Evolutionary conservation across 805 yeast genomes (phyloP).

Genomic region (Yarrowia sp.): DNA sequence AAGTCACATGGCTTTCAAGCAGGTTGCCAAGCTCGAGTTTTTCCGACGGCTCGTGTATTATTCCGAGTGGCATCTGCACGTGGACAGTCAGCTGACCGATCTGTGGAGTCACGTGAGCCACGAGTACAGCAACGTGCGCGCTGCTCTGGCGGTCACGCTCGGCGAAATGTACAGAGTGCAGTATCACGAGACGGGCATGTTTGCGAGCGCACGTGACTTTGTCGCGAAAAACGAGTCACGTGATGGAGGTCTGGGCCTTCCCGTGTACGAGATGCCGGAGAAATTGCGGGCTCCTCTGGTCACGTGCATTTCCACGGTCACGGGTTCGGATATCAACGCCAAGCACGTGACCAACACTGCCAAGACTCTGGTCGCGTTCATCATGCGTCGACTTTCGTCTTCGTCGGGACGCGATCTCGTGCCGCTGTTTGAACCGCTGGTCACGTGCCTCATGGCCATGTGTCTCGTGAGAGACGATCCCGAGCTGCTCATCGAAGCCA

Average conservation of each 20-base stretch:
- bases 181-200: conserved; percentile 52
- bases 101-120: conserved; percentile 61
- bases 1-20: conserved; percentile 68
- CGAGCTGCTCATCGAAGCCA: conserved; percentile 57
- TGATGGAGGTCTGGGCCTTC: not conserved
- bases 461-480: conserved; percentile 80
- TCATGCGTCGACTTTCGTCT: conserved; percentile 61
- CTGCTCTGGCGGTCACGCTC: conserved; percentile 67
- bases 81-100: conserved; percentile 40
- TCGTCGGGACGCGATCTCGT: conserved; percentile 62
- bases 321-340: conserved; percentile 1
- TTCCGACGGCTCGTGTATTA: conserved; percentile 57
- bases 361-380: conserved; percentile 68
- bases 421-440: conserved; percentile 60
- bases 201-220: not conserved
- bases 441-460: conserved; percentile 73
- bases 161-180: conserved; percentile 56
- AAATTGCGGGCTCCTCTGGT: not conserved
- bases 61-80: conserved; percentile 27
- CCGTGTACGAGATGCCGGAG: conserved; percentile 6
- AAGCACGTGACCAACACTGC: conserved; percentile 57
- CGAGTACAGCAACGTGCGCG: conserved; percentile 75
- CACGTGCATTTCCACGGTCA: not conserved
- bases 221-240: not conserved
- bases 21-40: conserved; percentile 66